Base-by-base conservation (phyloP, 306 rosid species). In the Cajanus cajan region DNA sequence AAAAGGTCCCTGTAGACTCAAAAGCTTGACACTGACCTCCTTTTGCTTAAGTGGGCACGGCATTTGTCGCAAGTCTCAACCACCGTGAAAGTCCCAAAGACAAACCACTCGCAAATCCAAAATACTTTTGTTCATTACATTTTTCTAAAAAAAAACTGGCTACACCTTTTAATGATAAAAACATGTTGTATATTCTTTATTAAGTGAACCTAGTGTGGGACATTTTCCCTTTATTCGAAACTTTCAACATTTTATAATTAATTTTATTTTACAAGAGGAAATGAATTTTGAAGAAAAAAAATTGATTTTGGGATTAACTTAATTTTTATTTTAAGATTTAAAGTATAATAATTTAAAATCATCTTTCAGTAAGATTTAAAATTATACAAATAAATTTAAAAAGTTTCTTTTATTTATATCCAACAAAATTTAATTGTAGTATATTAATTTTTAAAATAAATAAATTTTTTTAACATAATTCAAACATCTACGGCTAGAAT, bases 1-100 rank as follows among this genome's bases (percentile, higher is more conserved):
- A 61, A 51, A 62, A 39, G 14, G 81, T 76, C 12, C 1, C 21
- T 34, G 34, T 44, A 44, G 47, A 59, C 39, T 69, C 25, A 68
- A 82, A 75, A 82, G 82, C 52, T 61, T 51, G 78, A 82, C 52
- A 50, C 5, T 51, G 85, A 76, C 72, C 9, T 44, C 1, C 15
- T n/a, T 43, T 22, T 62, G 80, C 40, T 70, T 15, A 1, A 59
- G 86, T 86, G 82, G 89, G 52, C 82, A 57, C 80, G 80, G 83
- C 92, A 84, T 77, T 68, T 74, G 44, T 61, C 79, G n/a, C n/a
- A n/a, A n/a, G 44, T 61, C 44, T 39, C 78, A 34, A 41, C 31
- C 59, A 40, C 31, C 41, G 7, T 54, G 52, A 47, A 63, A 33
- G 22, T 31, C 51, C 2, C 40, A 15, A 31, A 65, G 22, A 36